phyloP scores from a whole-genome alignment of 2,329 filamentous ascomycete species.

The Basipetospora chlamydospora region DNA sequence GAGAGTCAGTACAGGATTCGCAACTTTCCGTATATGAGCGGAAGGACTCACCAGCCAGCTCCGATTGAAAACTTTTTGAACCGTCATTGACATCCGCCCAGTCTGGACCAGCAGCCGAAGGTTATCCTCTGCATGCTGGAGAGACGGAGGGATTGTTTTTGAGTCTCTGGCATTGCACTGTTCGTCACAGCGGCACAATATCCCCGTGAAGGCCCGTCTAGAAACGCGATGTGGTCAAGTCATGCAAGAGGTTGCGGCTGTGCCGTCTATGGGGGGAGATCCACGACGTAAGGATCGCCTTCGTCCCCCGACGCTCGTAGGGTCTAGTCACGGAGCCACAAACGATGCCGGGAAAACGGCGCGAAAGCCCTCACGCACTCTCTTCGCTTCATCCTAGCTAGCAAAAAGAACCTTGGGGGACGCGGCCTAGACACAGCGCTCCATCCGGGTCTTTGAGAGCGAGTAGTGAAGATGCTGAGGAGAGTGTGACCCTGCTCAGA shows the following conservation, averaged over 20 bases:
- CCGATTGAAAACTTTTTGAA: constrained; percentile 39
- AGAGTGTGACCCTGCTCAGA: constrained; percentile 24
- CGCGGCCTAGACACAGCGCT: no score
- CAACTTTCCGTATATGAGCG: not conserved
- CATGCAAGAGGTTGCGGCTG: not conserved
- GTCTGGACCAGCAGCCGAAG: not conserved
- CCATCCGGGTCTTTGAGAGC: no score
- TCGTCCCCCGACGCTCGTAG: no score
- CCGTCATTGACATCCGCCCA: constrained; percentile 13
- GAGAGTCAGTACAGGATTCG: not conserved
- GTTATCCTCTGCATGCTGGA: not conserved
- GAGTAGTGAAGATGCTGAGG: constrained; percentile 5
- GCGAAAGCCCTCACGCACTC: no score
- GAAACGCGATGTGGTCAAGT: constrained; percentile 1
- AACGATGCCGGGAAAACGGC: no score
- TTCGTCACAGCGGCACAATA: constrained; percentile 6
- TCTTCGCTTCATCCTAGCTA: no score
- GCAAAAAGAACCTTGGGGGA: no score
- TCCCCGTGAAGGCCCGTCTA: not conserved
- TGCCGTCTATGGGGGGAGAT: not conserved
- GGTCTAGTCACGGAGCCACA: no score
- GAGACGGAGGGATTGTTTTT: not conserved
- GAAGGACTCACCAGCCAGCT: constrained; percentile 22
- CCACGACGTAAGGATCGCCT: no score
- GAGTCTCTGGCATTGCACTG: constrained; percentile 1